Conservation (phyloP, 495 filamentous ascomycete genomes). For the Penicillium pulvis region DNA sequence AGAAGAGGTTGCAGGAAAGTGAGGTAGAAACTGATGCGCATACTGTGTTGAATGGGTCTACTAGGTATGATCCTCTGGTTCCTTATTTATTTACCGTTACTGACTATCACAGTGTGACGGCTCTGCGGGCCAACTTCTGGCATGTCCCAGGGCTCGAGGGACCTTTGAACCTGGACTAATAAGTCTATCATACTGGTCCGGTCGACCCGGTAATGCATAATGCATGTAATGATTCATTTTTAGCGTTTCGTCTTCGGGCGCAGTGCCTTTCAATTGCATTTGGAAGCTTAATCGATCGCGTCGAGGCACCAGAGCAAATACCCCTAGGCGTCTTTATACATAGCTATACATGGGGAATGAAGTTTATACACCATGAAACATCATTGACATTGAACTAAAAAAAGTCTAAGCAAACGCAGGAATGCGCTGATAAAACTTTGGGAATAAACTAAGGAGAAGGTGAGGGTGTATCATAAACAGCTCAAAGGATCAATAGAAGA, state of each 20-base stretch:
- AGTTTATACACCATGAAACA: slow-evolving; percentile 5
- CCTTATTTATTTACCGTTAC: slow-evolving; percentile 11
- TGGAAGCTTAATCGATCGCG: slow-evolving; percentile 7
- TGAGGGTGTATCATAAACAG: slow-evolving; percentile 29
- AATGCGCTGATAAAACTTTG: background rate
- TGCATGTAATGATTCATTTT: slow-evolving; percentile 19
- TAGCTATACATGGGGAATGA: slow-evolving; percentile 6
- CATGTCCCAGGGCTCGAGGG: slow-evolving; percentile 67
- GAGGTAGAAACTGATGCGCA: slow-evolving; percentile 90
- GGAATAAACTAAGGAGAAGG: slow-evolving; percentile 5
- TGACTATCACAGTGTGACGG: slow-evolving; percentile 68
- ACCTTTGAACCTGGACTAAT: slow-evolving; percentile 64
- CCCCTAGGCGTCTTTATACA: slow-evolving; percentile 16
- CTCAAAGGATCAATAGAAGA: slow-evolving; percentile 3
- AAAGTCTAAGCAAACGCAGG: background rate
- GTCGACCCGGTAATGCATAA: slow-evolving; percentile 14
- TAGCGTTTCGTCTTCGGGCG: slow-evolving; percentile 17
- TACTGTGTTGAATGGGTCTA: slow-evolving; percentile 76
- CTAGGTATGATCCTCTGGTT: slow-evolving; percentile 33
- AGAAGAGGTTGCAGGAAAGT: slow-evolving; percentile 45
- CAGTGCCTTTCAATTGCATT: slow-evolving; percentile 18
- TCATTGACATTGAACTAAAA: slow-evolving; percentile 15
- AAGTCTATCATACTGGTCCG: background rate
- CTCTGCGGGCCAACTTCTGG: slow-evolving; percentile 90
- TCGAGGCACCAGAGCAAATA: background rate